Base-by-base conservation (phyloP, 306 rosid genomes). In the Oemleria cerasiformis region DNA sequence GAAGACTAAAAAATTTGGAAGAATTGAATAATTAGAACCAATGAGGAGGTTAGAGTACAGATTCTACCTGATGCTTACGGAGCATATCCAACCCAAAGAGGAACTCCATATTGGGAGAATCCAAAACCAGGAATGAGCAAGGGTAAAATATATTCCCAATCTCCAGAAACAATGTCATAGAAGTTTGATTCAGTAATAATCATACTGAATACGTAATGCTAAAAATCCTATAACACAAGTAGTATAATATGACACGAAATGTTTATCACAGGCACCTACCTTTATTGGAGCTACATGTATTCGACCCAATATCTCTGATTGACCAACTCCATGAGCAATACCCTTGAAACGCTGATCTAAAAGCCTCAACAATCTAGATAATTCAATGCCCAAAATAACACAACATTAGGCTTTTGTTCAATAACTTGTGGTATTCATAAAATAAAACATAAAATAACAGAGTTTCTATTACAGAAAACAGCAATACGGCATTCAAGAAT, bases 1-100 rank as follows among this genome's bases (percentile, higher is more conserved):
- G 74, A 75, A 70, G 65, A 56, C n/a, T 16, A 56, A 41, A 41
- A 25, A 20, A 39, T n/a, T 8, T 17, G 7, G 34, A n/a, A 36
- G 73, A 77, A 59, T 10, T 34, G 42, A 43, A 4, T 23, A 66
- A 65, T 50, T 80, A 59, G 23, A 68, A 63, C 51, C 23, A 14
- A 13, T 25, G 51, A 63, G 70, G 80, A 41, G 25, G 47, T 44
- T 25, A 50, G 45, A 77, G 34, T 6, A 20, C 42, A 79, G 48
- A 61, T 15, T 67, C 73, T 84, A 91, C 99, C 99, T 94, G 97
- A 81, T 94, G 97, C 84, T 94, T 94, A 38, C 96, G 85, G 67
- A 94, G 97, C 99, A 94, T 94, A 81, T 94, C 99, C 79, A 94
- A 75, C 64, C 97, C 97, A 73, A 95, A 95, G 69, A 91, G 96